These are phyloP conservation scores for Pseudogymnoascus sp. DNA, from an alignment of 2,329 filamentous ascomycete species.

Conservation along the genomic window DNA sequence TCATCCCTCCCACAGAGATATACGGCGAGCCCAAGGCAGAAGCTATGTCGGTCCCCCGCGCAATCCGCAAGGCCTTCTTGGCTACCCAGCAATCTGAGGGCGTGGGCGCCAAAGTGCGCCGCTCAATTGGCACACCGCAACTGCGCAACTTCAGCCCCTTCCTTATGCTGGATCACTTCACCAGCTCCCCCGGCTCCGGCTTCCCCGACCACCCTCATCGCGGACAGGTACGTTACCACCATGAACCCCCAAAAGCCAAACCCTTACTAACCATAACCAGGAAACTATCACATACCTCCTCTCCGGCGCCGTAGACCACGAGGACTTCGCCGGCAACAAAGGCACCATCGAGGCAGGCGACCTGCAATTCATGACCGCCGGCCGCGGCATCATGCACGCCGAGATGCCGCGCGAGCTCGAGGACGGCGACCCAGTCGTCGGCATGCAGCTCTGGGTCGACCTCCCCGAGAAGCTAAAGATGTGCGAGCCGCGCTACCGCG, in stretches of 20 bases:
- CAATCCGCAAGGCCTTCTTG: constrained; percentile 74
- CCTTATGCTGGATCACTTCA: constrained; percentile 93
- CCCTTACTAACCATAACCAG: not conserved
- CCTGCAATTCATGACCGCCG: constrained; percentile 96
- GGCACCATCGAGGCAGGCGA: constrained; percentile 84
- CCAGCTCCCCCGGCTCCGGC: constrained; percentile 67
- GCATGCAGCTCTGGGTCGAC: constrained; percentile 94
- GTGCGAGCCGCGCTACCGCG: constrained; percentile 88
- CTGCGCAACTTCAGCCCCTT: constrained; percentile 86
- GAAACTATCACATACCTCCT: constrained; percentile 78
- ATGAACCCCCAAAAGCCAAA: not conserved
- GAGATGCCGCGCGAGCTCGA: constrained; percentile 82
- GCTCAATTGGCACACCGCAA: constrained; percentile 76
- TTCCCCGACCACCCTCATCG: constrained; percentile 84
- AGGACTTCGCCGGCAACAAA: constrained; percentile 80
- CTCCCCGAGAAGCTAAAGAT: constrained; percentile 71
- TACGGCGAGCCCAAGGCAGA: constrained; percentile 21
- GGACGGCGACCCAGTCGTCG: constrained; percentile 70
- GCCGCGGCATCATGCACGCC: constrained; percentile 83
- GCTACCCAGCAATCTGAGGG: constrained; percentile 83
- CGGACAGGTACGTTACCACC: constrained; percentile 58
- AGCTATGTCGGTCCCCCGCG: constrained; percentile 60
- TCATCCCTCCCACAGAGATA: constrained; percentile 16
- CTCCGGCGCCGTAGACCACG: constrained; percentile 78
- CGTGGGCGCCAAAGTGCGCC: constrained; percentile 75